Evolutionary conservation across 2,329 filamentous ascomycete species (phyloP).

Genomic region (Botrytis galanthina): DNA sequence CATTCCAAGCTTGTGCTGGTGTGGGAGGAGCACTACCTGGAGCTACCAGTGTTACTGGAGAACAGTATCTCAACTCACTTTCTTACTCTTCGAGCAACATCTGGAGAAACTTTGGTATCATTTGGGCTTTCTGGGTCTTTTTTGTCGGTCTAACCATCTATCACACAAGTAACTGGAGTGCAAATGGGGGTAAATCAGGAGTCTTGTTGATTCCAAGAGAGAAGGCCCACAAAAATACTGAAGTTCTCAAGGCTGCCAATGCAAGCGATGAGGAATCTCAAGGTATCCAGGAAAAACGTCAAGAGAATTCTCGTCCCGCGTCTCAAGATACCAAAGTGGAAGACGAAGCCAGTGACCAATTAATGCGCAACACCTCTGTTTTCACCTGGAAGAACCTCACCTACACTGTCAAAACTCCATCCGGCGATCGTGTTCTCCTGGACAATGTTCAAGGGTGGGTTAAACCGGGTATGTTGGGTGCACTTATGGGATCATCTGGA

Average conservation of each 20-base stretch:
- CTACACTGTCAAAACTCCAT: slow-evolving; percentile 64
- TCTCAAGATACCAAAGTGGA: slow-evolving; percentile 40
- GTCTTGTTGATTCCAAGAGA: slow-evolving; percentile 63
- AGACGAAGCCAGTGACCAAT: slow-evolving; percentile 37
- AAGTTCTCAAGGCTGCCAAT: slow-evolving; percentile 23
- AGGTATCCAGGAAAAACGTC: slow-evolving; percentile 24
- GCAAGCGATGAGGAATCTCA: slow-evolving; percentile 50
- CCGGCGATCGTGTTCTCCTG: slow-evolving; percentile 65
- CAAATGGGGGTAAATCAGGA: slow-evolving; percentile 50
- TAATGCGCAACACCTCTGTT: slow-evolving; percentile 62
- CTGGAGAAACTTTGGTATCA: slow-evolving; percentile 61
- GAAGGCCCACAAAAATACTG: slow-evolving; percentile 45
- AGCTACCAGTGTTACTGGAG: slow-evolving; percentile 51
- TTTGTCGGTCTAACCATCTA: slow-evolving; percentile 58
- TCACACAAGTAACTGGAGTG: slow-evolving; percentile 56
- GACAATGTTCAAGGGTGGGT: slow-evolving; percentile 63
- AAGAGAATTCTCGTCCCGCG: slow-evolving; percentile 20
- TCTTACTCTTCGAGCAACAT: slow-evolving; percentile 52
- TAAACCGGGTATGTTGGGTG: slow-evolving; percentile 59
- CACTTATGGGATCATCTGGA: slow-evolving; percentile 59
- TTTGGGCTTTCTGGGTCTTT: slow-evolving; percentile 61
- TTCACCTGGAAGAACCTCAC: slow-evolving; percentile 72
- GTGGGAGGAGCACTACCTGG: slow-evolving; percentile 55
- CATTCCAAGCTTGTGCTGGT: slow-evolving; percentile 54
- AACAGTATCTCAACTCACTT: slow-evolving; percentile 55